phyloP scores from a whole-genome alignment of 306 rosid genomes.

The Medicago arabica region DNA sequence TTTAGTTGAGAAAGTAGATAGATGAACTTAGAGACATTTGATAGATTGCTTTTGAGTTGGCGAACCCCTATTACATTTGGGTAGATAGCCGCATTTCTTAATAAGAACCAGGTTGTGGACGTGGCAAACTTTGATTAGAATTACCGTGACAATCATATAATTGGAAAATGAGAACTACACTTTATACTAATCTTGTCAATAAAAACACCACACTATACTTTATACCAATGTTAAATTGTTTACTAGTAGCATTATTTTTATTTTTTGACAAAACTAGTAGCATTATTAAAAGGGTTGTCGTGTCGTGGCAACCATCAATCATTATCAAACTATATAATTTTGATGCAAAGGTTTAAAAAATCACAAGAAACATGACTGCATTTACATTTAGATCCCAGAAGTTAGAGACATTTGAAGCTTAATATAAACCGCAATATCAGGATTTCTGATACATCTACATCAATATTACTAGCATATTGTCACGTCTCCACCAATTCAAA shows the following conservation, averaged over 20 bases:
- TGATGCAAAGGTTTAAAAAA: not conserved
- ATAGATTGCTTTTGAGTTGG: not conserved
- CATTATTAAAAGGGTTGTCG: not conserved
- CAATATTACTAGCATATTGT: not conserved
- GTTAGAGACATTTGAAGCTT: not conserved
- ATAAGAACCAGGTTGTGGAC: not conserved
- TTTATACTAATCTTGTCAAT: too few species aligned
- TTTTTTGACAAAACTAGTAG: not conserved
- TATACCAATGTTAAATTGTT: too few species aligned
- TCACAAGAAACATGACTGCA: constrained; percentile 8
- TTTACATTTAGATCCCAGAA: not conserved
- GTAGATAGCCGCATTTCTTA: not conserved
- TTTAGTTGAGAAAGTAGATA: not conserved
- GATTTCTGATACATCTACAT: too few species aligned
- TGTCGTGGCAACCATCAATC: not conserved
- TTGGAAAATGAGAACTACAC: not conserved
- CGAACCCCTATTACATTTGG: not conserved
- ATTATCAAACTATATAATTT: not conserved
- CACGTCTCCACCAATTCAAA: too few species aligned
- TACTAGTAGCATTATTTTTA: not conserved
- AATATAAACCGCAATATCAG: too few species aligned
- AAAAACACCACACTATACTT: too few species aligned
- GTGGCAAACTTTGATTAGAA: not conserved
- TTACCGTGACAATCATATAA: not conserved
- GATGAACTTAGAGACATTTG: not conserved